phyloP scores from a whole-genome alignment of 306 rosid species.

The Castanopsis chinensis region DNA sequence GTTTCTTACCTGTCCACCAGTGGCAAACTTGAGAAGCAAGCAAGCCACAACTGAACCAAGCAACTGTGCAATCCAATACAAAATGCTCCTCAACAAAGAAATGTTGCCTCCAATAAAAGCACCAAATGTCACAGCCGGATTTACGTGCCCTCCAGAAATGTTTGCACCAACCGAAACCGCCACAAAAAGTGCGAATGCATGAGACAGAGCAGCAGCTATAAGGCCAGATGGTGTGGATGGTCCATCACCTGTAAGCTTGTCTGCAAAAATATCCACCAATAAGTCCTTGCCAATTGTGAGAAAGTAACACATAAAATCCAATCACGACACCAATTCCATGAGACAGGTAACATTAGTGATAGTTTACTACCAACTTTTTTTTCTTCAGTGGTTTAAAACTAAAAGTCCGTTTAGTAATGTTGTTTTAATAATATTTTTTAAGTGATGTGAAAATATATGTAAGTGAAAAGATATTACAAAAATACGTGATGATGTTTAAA shows the following conservation, averaged over 20 bases:
- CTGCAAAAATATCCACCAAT: conserved; percentile 32
- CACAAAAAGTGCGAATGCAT: conserved; percentile 73
- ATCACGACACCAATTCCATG: conserved; percentile 23
- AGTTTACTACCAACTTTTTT: too few relatives aligned
- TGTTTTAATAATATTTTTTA: too few relatives aligned
- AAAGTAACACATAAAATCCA: background rate
- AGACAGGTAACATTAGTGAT: too few relatives aligned
- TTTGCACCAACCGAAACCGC: conserved; percentile 83
- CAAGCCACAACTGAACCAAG: conserved; percentile 83
- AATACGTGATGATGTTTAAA: too few relatives aligned
- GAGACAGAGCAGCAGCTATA: conserved; percentile 64
- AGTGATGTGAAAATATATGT: too few relatives aligned
- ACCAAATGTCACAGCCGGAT: conserved; percentile 85
- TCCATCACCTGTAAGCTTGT: conserved; percentile 53
- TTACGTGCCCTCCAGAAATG: conserved; percentile 84
- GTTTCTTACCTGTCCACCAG: conserved; percentile 58
- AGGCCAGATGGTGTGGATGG: conserved; percentile 61
- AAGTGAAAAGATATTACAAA: too few relatives aligned
- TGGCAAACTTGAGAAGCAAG: conserved; percentile 68
- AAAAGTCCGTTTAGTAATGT: too few relatives aligned
- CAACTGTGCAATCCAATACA: conserved; percentile 81
- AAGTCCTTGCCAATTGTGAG: background rate
- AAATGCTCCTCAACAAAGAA: conserved; percentile 46
- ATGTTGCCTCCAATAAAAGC: conserved; percentile 83
- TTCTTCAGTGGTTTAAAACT: too few relatives aligned